Percentiles rank a stretch among this genome's conserved stretches.
phyloP scores from a whole-genome alignment of 2,329 filamentous ascomycete genomes.

The Alternaria infectoria region DNA sequence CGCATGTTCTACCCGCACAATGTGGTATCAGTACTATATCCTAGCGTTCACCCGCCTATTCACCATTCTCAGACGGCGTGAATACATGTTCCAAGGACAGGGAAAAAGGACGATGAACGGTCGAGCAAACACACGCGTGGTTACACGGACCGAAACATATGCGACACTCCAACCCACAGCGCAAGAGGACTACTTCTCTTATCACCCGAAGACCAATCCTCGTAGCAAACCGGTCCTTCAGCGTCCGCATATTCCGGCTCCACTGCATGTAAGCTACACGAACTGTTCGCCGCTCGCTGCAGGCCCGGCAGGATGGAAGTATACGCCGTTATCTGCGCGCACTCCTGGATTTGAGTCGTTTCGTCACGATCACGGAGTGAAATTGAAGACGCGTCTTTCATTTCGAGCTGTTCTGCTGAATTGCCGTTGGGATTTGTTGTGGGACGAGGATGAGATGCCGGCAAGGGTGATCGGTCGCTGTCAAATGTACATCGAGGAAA shows the following conservation, averaged over 20 bases:
- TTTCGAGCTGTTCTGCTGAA: background rate
- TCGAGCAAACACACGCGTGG: background rate
- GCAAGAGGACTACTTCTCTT: background rate
- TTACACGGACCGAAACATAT: background rate
- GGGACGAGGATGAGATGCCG: slow-evolving; percentile 1
- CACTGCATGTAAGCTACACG: background rate
- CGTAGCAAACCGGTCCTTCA: background rate
- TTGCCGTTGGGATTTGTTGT: background rate
- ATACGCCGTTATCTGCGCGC: background rate
- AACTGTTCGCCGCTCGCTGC: background rate
- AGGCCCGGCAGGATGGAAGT: slow-evolving; percentile 8
- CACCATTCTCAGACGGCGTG: background rate
- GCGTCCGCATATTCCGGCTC: background rate
- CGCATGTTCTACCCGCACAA: background rate
- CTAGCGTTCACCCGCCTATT: background rate
- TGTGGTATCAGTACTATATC: background rate
- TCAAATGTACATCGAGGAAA: background rate
- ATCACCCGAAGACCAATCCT: background rate
- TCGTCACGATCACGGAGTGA: slow-evolving; percentile 4
- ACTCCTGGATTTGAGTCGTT: slow-evolving; percentile 1
- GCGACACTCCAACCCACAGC: background rate
- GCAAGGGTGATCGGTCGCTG: background rate
- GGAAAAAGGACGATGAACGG: background rate
- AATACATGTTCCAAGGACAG: background rate
- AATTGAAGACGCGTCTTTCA: background rate